phyloP scores from a whole-genome alignment of 805 yeast genomes.

The Wickerhamiella azymoides region DNA sequence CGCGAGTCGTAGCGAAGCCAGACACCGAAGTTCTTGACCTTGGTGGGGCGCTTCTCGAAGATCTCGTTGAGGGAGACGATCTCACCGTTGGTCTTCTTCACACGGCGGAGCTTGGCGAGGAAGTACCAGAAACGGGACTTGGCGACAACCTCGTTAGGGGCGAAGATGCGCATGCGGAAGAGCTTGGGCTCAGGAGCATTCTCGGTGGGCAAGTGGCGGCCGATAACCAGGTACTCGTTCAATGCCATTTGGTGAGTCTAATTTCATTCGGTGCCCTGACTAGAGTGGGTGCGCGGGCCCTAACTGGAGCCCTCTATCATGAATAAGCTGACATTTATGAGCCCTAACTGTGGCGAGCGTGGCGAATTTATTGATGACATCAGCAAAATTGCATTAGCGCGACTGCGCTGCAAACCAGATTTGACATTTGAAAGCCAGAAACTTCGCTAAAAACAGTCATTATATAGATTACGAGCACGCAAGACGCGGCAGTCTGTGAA shows the following conservation, averaged over 20 bases:
- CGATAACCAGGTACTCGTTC: conserved; percentile 99
- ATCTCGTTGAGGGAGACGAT: conserved; percentile 84
- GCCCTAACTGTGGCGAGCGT: not conserved
- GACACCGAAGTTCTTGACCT: conserved; percentile 98
- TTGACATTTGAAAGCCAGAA: too few species aligned
- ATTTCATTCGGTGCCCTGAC: not conserved
- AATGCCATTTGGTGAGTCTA: conserved; percentile 21
- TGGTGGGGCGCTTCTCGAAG: conserved; percentile 92
- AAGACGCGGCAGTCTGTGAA: too few species aligned
- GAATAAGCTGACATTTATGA: not conserved
- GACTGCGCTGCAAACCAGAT: too few species aligned
- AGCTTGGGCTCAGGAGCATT: conserved; percentile 98
- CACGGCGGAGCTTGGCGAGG: conserved; percentile 98
- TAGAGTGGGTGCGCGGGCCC: not conserved
- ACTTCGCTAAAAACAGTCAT: too few species aligned
- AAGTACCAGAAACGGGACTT: conserved; percentile 99
- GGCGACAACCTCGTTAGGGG: conserved; percentile 97
- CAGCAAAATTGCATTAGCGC: too few species aligned
- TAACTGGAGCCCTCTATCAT: not conserved
- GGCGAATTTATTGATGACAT: not conserved
- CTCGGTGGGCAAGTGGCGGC: conserved; percentile 99
- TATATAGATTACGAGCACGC: too few species aligned
- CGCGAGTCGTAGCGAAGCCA: conserved; percentile 99
- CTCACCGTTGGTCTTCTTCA: conserved; percentile 99
- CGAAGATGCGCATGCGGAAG: conserved; percentile 99